Evolutionary conservation across 495 filamentous ascomycete species (phyloP).

Genomic region (Aspergillus asperescens): DNA sequence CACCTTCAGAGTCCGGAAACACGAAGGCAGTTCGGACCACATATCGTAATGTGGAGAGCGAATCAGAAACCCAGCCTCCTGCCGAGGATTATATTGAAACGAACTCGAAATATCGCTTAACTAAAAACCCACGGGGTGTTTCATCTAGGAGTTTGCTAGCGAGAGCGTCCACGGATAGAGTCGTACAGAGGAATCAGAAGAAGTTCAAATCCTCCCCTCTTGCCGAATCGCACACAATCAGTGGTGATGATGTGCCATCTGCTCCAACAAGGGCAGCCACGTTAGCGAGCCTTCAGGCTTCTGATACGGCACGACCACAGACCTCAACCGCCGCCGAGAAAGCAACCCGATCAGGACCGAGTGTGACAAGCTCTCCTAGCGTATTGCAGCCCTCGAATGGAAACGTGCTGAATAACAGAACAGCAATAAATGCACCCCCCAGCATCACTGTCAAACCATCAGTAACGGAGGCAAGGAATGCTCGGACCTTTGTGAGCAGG

Average conservation of each 20-base stretch:
- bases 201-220: constrained; percentile 35
- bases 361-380: background rate
- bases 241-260: background rate
- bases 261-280: background rate
- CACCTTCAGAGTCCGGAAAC: background rate
- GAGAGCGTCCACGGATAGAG: constrained; percentile 10
- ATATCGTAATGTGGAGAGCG: background rate
- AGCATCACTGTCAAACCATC: background rate
- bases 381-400: background rate
- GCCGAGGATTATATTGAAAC: background rate
- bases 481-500: background rate
- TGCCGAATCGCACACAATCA: constrained; percentile 22
- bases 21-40: background rate
- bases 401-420: background rate
- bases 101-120: background rate
- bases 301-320: background rate
- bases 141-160: constrained; percentile 1
- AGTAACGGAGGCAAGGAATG: background rate
- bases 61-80: background rate
- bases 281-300: background rate
- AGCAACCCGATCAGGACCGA: background rate
- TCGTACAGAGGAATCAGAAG: constrained; percentile 16
- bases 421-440: too few species aligned
- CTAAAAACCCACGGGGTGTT: background rate
- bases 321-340: background rate